These are phyloP conservation scores for Microdochium nivale DNA, from an alignment of 2,329 filamentous ascomycete species.

Conservation along the genomic window DNA sequence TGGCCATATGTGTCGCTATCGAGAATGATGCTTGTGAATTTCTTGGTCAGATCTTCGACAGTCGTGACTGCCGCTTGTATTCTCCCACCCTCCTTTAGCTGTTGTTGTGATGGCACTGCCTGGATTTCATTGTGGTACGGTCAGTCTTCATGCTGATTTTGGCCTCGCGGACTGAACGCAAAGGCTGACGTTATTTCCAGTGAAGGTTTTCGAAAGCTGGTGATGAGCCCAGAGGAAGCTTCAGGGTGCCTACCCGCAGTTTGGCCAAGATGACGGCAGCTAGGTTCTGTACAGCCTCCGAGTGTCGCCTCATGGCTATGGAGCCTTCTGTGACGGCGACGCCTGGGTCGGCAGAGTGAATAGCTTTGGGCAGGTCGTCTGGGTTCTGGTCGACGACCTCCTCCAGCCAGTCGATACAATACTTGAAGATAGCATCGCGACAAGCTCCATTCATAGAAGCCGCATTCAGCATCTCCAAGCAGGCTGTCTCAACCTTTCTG, in stretches of 20 bases:
- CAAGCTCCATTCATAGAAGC: slow-evolving; percentile 81
- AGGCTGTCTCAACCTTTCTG: slow-evolving; percentile 75
- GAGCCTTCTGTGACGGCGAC: slow-evolving; percentile 52
- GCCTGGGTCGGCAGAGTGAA: slow-evolving; percentile 41
- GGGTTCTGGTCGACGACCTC: slow-evolving; percentile 69
- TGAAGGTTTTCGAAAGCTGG: slow-evolving; percentile 12
- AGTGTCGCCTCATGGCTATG: slow-evolving; percentile 53
- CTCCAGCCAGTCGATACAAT: slow-evolving; percentile 81
- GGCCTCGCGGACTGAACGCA: neutral
- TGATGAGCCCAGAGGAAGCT: slow-evolving; percentile 19
- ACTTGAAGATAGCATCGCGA: slow-evolving; percentile 73
- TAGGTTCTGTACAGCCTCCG: slow-evolving; percentile 51
- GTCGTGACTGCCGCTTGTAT: slow-evolving; percentile 47
- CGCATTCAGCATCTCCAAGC: slow-evolving; percentile 82
- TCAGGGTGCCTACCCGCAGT: slow-evolving; percentile 43
- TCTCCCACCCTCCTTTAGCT: slow-evolving; percentile 26
- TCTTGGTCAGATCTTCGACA: slow-evolving; percentile 55
- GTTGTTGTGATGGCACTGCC: slow-evolving; percentile 39
- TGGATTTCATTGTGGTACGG: slow-evolving; percentile 32
- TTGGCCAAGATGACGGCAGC: slow-evolving; percentile 73
- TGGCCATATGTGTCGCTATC: slow-evolving; percentile 46
- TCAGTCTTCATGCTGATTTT: slow-evolving; percentile 16
- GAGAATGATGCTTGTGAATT: slow-evolving; percentile 60
- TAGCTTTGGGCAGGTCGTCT: slow-evolving; percentile 40
- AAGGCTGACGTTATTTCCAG: slow-evolving; percentile 12